Evolutionary conservation across 202 grass and related monocot genomes (phyloP), one percentile per base, ranked within the genome.

Genomic region (Elaeis oleifera): DNA sequence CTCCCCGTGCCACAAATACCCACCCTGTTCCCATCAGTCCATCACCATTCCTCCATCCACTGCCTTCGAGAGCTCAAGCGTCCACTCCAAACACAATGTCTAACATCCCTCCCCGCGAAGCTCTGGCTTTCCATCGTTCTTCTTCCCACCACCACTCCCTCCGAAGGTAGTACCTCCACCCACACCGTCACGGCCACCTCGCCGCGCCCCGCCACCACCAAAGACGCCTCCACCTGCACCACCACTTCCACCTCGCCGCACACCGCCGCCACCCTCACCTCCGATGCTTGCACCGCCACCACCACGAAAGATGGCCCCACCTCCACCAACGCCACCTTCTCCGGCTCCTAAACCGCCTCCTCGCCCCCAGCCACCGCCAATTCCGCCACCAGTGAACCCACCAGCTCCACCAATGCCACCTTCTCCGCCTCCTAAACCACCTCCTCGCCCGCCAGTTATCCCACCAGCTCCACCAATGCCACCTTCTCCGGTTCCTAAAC

Each of bases 21-120:
- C 64, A 27, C 26, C 4, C 26, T 27, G 26, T 27, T 53, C 26
- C n/a, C n/a, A n/a, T n/a, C n/a, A n/a, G n/a, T n/a, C 26, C 64
- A 48, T 49, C 3, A 16, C 26, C 6, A 53, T 16, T 16, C 13
- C 23, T 56, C 27, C 74, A 39, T 64, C 25, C 24, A n/a, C 20
- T 65, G 20, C 51, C 55, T 56, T 27, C 50, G 5, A 5, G 60
- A 61, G 16, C 21, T 49, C 27, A 31, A 7, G 26, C 9, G 15
- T 54, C 71, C 69, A 63, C 18, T 57, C 16, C 17, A 59, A 39
- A 59, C 44, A 56, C 67, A 27, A 89, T 95, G 90, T 79, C 84
- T 75, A 63, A 59, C 61, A 60, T 74, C 48, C 81, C 80, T 7
- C 2, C 23, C 54, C 64, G 53, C 76, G 75, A 24, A 74, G 61